phyloP scores from a whole-genome alignment of 2,329 filamentous ascomycete species.

The Fusarium sp. region DNA sequence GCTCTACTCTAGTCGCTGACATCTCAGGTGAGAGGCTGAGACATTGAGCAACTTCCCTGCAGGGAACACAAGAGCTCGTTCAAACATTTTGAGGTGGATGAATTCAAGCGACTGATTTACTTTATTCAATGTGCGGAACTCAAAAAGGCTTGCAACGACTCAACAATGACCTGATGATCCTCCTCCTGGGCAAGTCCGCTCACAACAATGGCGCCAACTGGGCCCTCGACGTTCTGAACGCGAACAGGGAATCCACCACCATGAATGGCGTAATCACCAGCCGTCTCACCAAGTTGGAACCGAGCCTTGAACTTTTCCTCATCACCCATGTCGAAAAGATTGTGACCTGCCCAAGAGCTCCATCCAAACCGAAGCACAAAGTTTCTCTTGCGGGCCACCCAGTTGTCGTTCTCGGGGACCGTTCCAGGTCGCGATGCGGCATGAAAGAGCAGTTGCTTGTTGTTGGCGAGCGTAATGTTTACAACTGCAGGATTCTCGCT shows the following conservation, averaged over 20 bases:
- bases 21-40: too few relatives aligned
- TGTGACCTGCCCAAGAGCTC: neutral
- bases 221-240: neutral
- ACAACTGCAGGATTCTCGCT: neutral
- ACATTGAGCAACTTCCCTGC: too few relatives aligned
- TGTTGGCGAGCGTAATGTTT: conserved; percentile 3
- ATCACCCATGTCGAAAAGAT: conserved; percentile 1
- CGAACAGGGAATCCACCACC: neutral
- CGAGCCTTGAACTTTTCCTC: neutral
- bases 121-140: neutral
- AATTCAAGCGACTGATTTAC: too few relatives aligned
- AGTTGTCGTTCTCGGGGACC: neutral
- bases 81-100: too few relatives aligned
- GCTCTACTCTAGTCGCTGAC: too few relatives aligned
- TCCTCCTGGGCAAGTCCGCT: conserved; percentile 1
- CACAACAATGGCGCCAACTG: neutral
- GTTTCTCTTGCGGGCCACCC: conserved; percentile 3
- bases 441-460: neutral
- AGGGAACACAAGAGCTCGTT: too few relatives aligned
- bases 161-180: conserved; percentile 5
- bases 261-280: conserved; percentile 1
- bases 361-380: conserved; percentile 1
- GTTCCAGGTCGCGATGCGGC: neutral
- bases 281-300: conserved; percentile 1
- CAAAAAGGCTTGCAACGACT: neutral